Base-by-base conservation (phyloP, 805 yeast species). In the Metschnikowia similis region DNA sequence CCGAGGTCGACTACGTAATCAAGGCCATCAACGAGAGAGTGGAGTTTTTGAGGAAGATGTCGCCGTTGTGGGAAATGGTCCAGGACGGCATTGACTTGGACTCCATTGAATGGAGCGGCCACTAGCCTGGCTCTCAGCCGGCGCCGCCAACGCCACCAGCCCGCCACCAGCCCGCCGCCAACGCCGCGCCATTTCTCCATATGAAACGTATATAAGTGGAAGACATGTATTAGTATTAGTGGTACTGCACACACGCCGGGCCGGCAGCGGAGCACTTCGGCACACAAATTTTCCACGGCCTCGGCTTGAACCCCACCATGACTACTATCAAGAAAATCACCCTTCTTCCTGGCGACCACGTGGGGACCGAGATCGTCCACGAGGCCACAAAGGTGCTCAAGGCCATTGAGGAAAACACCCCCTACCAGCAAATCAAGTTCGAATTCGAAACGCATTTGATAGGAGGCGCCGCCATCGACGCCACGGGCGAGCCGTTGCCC, bases 51-150 rank as follows among this genome's bases (percentile, higher is more conserved):
- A 83, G 99, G 71, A 92, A 90, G 64, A 77, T 94, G 71, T 84
- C 94, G 50, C 99, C 99, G 44, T 76, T 94, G 61, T 94, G 98
- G 98, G 99, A 94, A 74, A 91, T 94, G 98, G 96, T 89, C 50
- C 96, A 94, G 71, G 98, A 94, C 58, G 99, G 99, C 58, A 92
- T 94, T 62, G 99, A 94, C 66, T 76, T 94, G 67, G 81, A 86
- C 63, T 80, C 95, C 32, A 94, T 94, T 62, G 96, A 94, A 74
- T 94, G 99, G 99, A 88, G 96, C 52, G 98, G 97, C 57, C 99
- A 94, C 71, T 94, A 69, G 48, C 16, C n/a, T n/a, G n/a, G 13
- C 14, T 2, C 34, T n/a, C 7, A 31, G 21, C n/a, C n/a, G n/a
- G 13, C 34, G n/a, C n/a, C n/a, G 35, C n/a, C 14, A n/a, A 16